Conservation (phyloP, 768 basidiomycete species). For the Pleurotus platypus region DNA sequence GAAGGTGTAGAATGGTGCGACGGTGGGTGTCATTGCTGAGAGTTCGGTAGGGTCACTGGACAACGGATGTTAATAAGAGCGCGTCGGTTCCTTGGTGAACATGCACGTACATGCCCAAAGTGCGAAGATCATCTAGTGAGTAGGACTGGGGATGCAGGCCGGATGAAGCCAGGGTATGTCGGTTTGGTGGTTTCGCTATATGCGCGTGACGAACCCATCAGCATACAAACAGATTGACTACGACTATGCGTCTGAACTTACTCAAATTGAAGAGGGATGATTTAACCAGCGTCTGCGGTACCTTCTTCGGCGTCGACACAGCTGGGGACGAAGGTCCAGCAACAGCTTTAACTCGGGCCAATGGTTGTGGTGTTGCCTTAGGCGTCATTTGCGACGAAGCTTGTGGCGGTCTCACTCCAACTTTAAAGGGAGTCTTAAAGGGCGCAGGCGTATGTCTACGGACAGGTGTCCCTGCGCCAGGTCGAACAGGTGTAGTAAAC, state of each 20-base stretch:
- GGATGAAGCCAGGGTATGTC: constrained; percentile 44
- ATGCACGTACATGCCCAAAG: constrained; percentile 48
- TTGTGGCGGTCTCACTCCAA: constrained; percentile 35
- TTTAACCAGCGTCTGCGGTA: constrained; percentile 11
- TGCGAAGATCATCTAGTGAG: constrained; percentile 37
- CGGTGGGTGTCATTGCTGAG: constrained; percentile 47
- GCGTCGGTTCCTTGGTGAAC: constrained; percentile 1
- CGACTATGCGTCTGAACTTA: constrained; percentile 19
- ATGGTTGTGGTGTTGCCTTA: constrained; percentile 13
- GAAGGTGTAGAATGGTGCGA: constrained; percentile 61
- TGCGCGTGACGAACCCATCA: neutral
- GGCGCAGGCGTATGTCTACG: constrained; percentile 28
- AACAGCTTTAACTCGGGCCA: neutral
- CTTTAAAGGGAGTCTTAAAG: constrained; percentile 54
- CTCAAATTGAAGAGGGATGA: constrained; percentile 43
- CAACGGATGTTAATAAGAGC: neutral
- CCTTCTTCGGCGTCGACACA: neutral
- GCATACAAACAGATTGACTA: neutral
- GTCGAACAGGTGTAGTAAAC: constrained; percentile 14
- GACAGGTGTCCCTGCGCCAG: constrained; percentile 7
- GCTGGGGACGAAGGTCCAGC: neutral
- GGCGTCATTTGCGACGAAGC: neutral
- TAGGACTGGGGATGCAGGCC: constrained; percentile 49
- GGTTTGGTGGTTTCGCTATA: constrained; percentile 28
- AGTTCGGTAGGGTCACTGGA: constrained; percentile 45